Base-by-base conservation (phyloP, 768 basidiomycete genomes). In the Agrocybe praecox region DNA sequence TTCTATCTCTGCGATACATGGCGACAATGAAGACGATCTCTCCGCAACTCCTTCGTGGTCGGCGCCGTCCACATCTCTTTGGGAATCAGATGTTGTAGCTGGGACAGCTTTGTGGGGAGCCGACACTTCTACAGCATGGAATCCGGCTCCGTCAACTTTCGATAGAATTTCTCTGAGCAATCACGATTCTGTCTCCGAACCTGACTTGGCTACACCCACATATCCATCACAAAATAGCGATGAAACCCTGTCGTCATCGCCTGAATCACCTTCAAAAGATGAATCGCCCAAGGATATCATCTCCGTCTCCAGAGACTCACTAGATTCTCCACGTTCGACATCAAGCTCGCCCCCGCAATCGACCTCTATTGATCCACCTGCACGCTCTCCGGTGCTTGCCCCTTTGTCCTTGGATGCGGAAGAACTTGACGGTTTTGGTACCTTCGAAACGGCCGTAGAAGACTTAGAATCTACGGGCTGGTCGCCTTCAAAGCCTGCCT, bases 361-460 rank as follows among this genome's bases (percentile, higher is more conserved):
- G 6, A 53, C 51, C 21, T 42, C 54, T 32, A 21, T 49, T n/a
- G 49, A 36, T 21, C 45, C 62, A 7, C 52, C 58, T 11, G 44
- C 62, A 49, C 57, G 64, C 22, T 47, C 62, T 23, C 57, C 53
- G 1, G 47, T 46, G 46, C 53, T 40, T 21, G 65, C 52, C 14
- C 46, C 42, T 15, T 56, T 52, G 24, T 46, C 40, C 51, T 53
- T 49, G 46, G 55, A 62, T 21, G 69, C 69, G 21, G 73, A 67
- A 45, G 85, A 79, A 62, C 76, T 78, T n/a, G 85, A 85, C 65
- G 76, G 70, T 2, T 86, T 86, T 63, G 83, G 85, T 17, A 78
- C 81, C 2, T 89, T 89, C 58, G 84, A 85, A 65, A 76, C 80
- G 12, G 85, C 73, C 6, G 53, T 73, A 7, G 69, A 72, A n/a